Evolutionary conservation across 805 yeast species (phyloP).

Genomic region (Grigorovia yakushimaensis): DNA sequence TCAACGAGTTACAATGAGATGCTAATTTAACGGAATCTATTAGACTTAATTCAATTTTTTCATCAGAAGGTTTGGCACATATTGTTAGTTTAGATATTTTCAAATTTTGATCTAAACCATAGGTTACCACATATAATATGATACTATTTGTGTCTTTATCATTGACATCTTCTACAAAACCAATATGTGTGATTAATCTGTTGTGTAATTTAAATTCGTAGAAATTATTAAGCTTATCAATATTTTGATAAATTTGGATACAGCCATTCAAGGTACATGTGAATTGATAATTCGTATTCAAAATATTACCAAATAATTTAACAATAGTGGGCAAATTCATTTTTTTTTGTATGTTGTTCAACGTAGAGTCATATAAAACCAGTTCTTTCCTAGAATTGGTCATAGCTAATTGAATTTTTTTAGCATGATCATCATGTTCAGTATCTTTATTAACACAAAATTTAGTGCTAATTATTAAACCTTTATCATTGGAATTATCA

Average conservation of each 20-base stretch:
- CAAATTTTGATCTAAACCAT: conserved; percentile 51
- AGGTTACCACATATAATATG: conserved; percentile 36
- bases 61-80: neutral
- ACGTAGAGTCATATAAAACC: conserved; percentile 1
- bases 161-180: conserved; percentile 11
- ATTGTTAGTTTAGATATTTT: conserved; percentile 29
- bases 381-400: neutral
- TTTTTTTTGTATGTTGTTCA: neutral
- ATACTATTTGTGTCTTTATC: conserved; percentile 6
- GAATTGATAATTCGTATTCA: neutral
- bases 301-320: conserved; percentile 17
- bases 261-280: conserved; percentile 21
- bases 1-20: conserved; percentile 46
- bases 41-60: conserved; percentile 4
- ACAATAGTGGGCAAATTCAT: conserved; percentile 8
- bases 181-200: conserved; percentile 31
- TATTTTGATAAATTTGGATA: conserved; percentile 8
- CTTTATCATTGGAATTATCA: neutral
- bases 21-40: conserved; percentile 30
- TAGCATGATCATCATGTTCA: neutral
- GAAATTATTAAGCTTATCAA: neutral
- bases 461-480: neutral
- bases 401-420: neutral
- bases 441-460: neutral
- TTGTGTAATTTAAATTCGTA: conserved; percentile 28